Conservation (phyloP, 1,139 yeast genomes). For the Kurtzmaniella natalensis region DNA sequence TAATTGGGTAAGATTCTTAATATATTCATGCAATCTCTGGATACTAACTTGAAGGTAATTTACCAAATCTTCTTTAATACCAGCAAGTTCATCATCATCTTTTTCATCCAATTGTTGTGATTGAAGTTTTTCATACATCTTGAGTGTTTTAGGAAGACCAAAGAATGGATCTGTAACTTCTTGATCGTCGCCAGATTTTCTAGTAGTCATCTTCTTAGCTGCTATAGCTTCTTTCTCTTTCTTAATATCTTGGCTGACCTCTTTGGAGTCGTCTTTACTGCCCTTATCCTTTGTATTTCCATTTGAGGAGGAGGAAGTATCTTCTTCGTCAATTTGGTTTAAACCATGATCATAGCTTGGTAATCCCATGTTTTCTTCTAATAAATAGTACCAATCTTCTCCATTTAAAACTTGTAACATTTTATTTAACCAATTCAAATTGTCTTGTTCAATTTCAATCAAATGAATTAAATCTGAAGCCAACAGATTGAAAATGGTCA, state of each 20-base stretch:
- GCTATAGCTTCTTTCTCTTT: conserved; percentile 47
- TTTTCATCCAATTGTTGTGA: conserved; percentile 19
- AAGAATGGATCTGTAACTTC: conserved; percentile 36
- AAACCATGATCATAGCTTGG: conserved; percentile 68
- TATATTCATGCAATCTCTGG: conserved; percentile 88
- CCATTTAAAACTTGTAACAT: conserved; percentile 78
- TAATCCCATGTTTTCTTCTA: conserved; percentile 61
- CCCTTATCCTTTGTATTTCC: conserved; percentile 14
- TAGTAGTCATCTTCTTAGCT: conserved; percentile 1
- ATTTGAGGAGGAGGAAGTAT: no score
- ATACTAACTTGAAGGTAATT: conserved; percentile 48
- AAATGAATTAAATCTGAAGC: conserved; percentile 71
- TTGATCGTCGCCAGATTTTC: conserved; percentile 13
- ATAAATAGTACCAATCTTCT: conserved; percentile 70
- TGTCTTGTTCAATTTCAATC: conserved; percentile 76
- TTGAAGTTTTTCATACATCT: conserved; percentile 34
- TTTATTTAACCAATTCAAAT: conserved; percentile 64
- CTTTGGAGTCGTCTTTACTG: not conserved
- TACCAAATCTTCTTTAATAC: conserved; percentile 38
- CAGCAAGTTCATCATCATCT: conserved; percentile 22
- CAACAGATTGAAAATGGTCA: conserved; percentile 46
- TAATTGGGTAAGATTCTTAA: conserved; percentile 66
- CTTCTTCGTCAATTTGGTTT: conserved; percentile 18
- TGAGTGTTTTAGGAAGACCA: conserved; percentile 32
- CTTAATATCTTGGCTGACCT: not conserved